Base-by-base conservation (phyloP, 257 asterid species). In the Nicotiana noctiflora region DNA sequence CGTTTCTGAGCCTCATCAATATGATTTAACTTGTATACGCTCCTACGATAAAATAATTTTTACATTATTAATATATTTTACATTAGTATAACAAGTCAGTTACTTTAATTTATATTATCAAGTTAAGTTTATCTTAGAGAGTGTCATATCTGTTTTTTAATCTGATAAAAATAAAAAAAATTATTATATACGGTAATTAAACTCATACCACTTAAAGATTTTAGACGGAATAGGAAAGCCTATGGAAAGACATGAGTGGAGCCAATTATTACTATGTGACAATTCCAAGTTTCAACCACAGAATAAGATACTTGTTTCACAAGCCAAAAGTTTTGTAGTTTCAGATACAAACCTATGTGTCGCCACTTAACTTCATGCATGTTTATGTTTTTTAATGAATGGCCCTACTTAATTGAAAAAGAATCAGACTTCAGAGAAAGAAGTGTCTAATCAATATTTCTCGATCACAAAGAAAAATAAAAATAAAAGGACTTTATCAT, bases 331-430 rank as follows among this genome's bases (percentile, higher is more conserved):
- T 75, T 27, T 37, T 27, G 66, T 25, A 32, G 52, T 75, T 81
- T 80, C 56, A 67, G 8, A 31, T 83, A 81, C 83, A 34, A 55
- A 40, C 46, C 53, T 5, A 2, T 55, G 17, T 51, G 67, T 56
- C 12, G 15, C 60, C 86, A 67, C 63, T 52, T 68, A 63, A 67
- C 59, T 57, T 44, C 25, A 46, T 53, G 80, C 87, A 74, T 80
- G 67, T 74, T 70, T 51, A 34, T 29, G 31, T 11, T 21, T 51
- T 51, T 51, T 51, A 4, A 49, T 3, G 17, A 51, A 12, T 51
- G 55, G 55, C 55, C 55, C 18, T 12, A 51, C 55, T 51, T 51
- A 21, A 72, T 46, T 72, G n/a, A 8, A n/a, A 18, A 44, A 21
- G 37, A 70, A 70, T 44, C 59, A 70, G 57, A 44, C 46, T 21